Evolutionary conservation across 495 filamentous ascomycete genomes (phyloP).

Genomic region (Penicillium coprophilum): DNA sequence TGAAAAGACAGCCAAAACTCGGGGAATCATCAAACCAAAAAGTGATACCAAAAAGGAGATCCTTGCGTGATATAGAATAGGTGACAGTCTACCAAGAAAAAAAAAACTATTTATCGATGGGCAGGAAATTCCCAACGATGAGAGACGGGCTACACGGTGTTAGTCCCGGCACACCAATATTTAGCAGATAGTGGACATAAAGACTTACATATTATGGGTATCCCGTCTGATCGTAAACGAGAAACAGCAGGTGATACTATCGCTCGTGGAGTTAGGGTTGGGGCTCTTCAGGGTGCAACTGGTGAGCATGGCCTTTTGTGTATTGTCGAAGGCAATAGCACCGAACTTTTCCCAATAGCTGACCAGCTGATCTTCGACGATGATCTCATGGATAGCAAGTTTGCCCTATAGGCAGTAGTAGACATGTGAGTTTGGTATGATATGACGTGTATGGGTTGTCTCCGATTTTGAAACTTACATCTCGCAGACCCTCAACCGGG

Average conservation of each 20-base stretch:
- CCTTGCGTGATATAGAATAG: not conserved
- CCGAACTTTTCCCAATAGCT: slow-evolving; percentile 99
- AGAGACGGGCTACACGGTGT: slow-evolving; percentile 69
- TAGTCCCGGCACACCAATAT: slow-evolving; percentile 5
- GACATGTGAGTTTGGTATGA: not conserved
- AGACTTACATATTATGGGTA: slow-evolving; percentile 89
- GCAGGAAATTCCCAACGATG: slow-evolving; percentile 96
- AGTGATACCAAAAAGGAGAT: not conserved
- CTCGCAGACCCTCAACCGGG: slow-evolving; percentile 84
- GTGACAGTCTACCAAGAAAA: not conserved
- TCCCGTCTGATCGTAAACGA: slow-evolving; percentile 95
- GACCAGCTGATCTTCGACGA: slow-evolving; percentile 90
- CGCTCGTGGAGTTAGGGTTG: slow-evolving; percentile 64
- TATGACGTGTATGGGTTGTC: not conserved
- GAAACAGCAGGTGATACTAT: slow-evolving; percentile 89
- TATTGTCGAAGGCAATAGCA: slow-evolving; percentile 93
- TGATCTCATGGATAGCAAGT: slow-evolving; percentile 91
- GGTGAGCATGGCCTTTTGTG: slow-evolving; percentile 96
- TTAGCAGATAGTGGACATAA: not conserved
- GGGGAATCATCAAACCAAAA: slow-evolving; percentile 20
- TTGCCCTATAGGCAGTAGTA: slow-evolving; percentile 63
- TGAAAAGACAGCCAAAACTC: slow-evolving; percentile 11
- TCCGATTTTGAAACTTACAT: slow-evolving; percentile 57
- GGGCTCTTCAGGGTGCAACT: slow-evolving; percentile 90
- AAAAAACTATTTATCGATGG: slow-evolving; percentile 38